Conservation (phyloP, 1,139 yeast species). For the Geotrichum phurueaensis region DNA sequence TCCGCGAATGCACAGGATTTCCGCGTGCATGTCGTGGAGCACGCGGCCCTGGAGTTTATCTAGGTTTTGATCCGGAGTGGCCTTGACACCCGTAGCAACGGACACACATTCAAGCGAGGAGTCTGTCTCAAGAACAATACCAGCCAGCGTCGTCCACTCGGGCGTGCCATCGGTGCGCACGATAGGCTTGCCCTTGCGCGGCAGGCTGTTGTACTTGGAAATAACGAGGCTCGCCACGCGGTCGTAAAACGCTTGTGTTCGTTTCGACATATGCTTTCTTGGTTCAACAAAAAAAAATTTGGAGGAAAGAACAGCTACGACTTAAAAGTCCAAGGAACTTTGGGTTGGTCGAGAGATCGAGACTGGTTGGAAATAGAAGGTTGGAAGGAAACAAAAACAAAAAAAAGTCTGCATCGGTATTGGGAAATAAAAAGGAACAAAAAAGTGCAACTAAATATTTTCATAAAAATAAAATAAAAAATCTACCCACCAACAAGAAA, state of each 20-base stretch:
- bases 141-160: slow-evolving; percentile 86
- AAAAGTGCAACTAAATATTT: neutral
- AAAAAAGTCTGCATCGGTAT: neutral
- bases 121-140: slow-evolving; percentile 49
- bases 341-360: neutral
- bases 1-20: slow-evolving; percentile 61
- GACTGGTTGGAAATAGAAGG: neutral
- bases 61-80: slow-evolving; percentile 50
- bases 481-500: neutral
- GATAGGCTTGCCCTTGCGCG: slow-evolving; percentile 51
- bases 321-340: neutral
- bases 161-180: slow-evolving; percentile 53
- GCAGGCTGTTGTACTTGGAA: slow-evolving; percentile 34
- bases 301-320: neutral
- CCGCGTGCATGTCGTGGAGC: slow-evolving; percentile 89
- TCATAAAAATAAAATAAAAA: neutral
- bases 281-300: neutral
- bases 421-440: neutral
- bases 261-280: neutral
- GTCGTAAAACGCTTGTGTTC: slow-evolving; percentile 9
- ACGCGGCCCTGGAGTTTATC: slow-evolving; percentile 45
- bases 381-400: neutral
- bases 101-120: slow-evolving; percentile 37
- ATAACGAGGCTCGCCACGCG: slow-evolving; percentile 33
- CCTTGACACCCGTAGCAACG: slow-evolving; percentile 78